Evolutionary conservation across 2,329 filamentous ascomycete genomes (phyloP).

Genomic region (Fusarium mundagurra): DNA sequence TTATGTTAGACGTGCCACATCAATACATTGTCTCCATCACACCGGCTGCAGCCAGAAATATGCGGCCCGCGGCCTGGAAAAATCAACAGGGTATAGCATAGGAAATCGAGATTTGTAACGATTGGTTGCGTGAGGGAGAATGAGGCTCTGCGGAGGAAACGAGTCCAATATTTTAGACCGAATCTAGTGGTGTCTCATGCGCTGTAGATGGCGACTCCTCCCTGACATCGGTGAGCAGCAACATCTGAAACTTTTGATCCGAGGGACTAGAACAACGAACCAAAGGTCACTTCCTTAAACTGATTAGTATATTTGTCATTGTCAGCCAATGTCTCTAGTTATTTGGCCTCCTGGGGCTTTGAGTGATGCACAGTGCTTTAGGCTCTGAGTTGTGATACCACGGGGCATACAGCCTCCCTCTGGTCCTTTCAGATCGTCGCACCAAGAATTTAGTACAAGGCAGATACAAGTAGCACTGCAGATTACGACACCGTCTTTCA

Average conservation of each 20-base stretch:
- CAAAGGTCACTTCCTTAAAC: not conserved
- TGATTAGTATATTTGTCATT: not conserved
- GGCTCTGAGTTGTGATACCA: not conserved
- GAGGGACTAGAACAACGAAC: not conserved
- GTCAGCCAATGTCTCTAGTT: fast-evolving
- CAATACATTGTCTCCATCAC: not conserved
- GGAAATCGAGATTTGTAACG: not conserved
- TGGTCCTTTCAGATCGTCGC: not conserved
- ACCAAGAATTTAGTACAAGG: not conserved
- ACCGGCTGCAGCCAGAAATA: not conserved
- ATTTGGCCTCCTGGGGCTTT: not conserved
- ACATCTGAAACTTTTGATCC: not conserved
- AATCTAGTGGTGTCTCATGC: not conserved
- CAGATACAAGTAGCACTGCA: not conserved
- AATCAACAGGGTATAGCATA: fast-evolving
- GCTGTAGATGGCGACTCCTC: not conserved
- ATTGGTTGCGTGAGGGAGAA: fast-evolving
- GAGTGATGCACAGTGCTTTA: not conserved
- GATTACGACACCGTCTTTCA: not conserved
- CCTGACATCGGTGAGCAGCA: not conserved
- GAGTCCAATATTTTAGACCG: fast-evolving
- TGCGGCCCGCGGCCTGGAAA: fast-evolving
- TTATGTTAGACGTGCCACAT: not conserved
- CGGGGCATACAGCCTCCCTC: not conserved
- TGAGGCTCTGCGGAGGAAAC: not conserved